These are phyloP conservation scores for Kodamaea kaohsiungensis DNA, from an alignment of 805 yeast genomes.

Conservation along the genomic window DNA sequence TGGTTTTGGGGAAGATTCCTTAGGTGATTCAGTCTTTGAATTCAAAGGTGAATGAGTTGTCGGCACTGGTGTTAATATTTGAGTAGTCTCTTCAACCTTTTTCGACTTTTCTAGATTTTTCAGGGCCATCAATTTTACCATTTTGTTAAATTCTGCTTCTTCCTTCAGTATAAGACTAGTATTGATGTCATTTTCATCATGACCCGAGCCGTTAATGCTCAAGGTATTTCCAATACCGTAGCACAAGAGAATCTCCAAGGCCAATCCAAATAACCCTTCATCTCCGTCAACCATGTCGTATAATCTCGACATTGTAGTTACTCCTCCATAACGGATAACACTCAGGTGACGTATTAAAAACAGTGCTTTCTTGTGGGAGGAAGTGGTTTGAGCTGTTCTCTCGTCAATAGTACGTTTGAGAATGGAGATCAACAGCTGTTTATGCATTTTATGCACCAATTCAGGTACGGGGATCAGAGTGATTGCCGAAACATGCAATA, in stretches of 20 bases:
- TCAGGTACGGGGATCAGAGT: not conserved
- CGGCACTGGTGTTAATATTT: no score
- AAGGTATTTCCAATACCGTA: not conserved
- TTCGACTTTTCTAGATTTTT: not conserved
- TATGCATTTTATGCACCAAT: not conserved
- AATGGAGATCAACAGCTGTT: not conserved
- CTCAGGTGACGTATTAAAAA: not conserved
- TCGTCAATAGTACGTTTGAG: not conserved
- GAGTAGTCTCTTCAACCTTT: no score
- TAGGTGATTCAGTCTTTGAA: no score
- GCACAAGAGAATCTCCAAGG: conserved; percentile 3
- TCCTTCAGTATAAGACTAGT: not conserved
- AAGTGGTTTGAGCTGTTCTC: not conserved
- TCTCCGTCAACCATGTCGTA: conserved; percentile 6
- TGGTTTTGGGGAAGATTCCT: no score
- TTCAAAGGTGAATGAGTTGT: no score
- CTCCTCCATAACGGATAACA: not conserved
- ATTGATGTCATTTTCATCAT: not conserved
- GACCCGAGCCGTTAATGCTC: not conserved
- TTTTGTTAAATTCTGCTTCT: not conserved
- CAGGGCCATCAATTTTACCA: no score
- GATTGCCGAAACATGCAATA: conserved; percentile 1
- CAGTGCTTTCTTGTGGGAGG: not conserved
- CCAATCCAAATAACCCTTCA: conserved; percentile 2
- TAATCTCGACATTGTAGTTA: not conserved